phyloP scores from a whole-genome alignment of 108 stramenopile species.

The Nitzschia sp. region DNA sequence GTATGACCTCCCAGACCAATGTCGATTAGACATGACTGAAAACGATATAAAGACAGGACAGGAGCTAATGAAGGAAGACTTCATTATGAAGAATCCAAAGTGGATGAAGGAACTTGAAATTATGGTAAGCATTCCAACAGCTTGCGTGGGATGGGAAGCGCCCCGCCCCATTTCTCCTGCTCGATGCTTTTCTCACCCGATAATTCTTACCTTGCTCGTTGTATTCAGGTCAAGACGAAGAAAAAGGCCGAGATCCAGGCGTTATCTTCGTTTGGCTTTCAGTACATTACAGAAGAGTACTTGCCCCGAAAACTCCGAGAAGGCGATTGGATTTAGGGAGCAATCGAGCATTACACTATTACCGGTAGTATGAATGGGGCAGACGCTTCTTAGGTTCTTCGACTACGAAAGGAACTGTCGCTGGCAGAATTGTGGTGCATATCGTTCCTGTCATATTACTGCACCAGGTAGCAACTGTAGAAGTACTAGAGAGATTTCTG shows the following conservation, averaged over 20 bases:
- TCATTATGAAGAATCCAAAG: constrained; percentile 92
- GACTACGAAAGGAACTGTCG: neutral
- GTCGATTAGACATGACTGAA: constrained; percentile 96
- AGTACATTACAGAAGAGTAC: constrained; percentile 95
- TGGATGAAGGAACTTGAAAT: constrained; percentile 95
- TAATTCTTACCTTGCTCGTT: neutral
- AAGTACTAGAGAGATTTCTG: too few relatives aligned
- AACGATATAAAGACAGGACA: constrained; percentile 97
- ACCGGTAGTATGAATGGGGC: neutral
- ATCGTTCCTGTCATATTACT: too few relatives aligned
- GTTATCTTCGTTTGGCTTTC: constrained; percentile 94
- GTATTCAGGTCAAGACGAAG: constrained; percentile 85
- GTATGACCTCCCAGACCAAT: constrained; percentile 81
- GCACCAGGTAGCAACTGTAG: too few relatives aligned
- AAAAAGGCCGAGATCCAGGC: constrained; percentile 99
- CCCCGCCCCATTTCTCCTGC: neutral
- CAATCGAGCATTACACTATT: neutral
- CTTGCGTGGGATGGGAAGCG: neutral
- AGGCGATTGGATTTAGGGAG: constrained; percentile 90
- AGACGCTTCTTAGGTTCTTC: neutral
- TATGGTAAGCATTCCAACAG: constrained; percentile 66
- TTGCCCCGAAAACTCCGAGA: constrained; percentile 91
- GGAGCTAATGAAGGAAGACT: constrained; percentile 93
- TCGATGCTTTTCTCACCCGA: too few relatives aligned
- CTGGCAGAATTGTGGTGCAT: too few relatives aligned